Base-by-base conservation (phyloP, 306 rosid species). In the Astragalus membranaceus region DNA sequence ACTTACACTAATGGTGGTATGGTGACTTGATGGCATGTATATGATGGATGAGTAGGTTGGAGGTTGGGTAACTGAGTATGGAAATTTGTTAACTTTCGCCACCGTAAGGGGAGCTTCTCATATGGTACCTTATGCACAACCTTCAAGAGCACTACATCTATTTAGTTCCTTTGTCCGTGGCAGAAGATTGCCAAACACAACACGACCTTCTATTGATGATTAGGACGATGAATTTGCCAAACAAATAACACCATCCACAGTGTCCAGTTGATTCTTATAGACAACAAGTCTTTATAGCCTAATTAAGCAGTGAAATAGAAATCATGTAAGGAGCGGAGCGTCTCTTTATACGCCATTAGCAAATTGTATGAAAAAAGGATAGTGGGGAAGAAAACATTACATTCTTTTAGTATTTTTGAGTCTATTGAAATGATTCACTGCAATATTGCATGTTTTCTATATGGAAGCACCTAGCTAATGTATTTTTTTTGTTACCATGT, bases 121-220 rank as follows among this genome's bases (percentile, higher is more conserved):
- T 68, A 93, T 90, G 97, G 98, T 93, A 6, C 96, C 97, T 1
- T 93, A 73, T 72, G 96, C 92, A 15, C 98, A 90, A 49, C 98
- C 97, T 48, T 87, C 98, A 4, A 85, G 98, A 58, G 77, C 98
- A 69, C 48, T 90, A 50, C 96, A 84, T 78, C 84, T 93, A 5
- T 88, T 90, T 82, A 81, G 81, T 62, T 79, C 93, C 10, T 90
- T 93, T 68, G 80, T 93, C 11, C 64, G 5, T 41, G 87, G 86
- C 6, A 74, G 78, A 35, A 84, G 97, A 55, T 78, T 93, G 76
- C 97, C 96, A 30, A 90, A 84, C 72, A 63, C 88, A 0, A 90
- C 96, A 3, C 30, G 30, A 26, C 70, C 86, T 68, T 68, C 96
- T 4, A 78, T 88, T 42, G 80, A 74, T 50, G 80, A 66, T 20